Percentiles rank a stretch among this genome's conserved stretches.
Evolutionary conservation across 2,329 filamentous ascomycete species (phyloP).

Genomic region (Trichoderma sp.): DNA sequence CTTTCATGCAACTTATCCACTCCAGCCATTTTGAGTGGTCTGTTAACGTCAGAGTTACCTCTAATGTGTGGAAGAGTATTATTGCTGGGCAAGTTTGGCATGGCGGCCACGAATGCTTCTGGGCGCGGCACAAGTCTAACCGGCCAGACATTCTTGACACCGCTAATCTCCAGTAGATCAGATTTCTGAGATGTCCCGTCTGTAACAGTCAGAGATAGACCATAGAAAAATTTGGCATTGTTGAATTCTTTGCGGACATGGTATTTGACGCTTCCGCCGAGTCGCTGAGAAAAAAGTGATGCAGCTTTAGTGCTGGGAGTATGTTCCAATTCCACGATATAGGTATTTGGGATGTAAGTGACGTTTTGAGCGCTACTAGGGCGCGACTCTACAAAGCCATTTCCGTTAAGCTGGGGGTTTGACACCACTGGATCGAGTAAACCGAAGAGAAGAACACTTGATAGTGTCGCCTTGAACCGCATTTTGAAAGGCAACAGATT

Average conservation of each 20-base stretch:
- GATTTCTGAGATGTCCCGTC: background rate
- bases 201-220: background rate
- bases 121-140: slow-evolving; percentile 41
- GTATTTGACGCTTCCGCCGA: background rate
- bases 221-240: background rate
- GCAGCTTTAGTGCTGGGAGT: background rate
- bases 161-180: slow-evolving; percentile 15
- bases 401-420: background rate
- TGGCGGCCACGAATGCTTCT: too few species aligned
- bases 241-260: background rate
- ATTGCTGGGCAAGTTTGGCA: too few species aligned
- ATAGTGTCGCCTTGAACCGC: background rate
- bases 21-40: too few species aligned
- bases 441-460: background rate
- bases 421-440: background rate
- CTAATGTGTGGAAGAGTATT: too few species aligned
- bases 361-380: background rate
- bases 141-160: slow-evolving; percentile 50
- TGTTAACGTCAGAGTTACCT: too few species aligned
- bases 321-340: slow-evolving; percentile 17
- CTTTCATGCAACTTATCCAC: too few species aligned
- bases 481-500: too few species aligned
- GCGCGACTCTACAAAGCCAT: background rate
- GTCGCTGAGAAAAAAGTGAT: background rate
- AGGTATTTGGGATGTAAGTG: background rate